Percentiles rank a stretch among this genome's conserved stretches.
Evolutionary conservation across 495 filamentous ascomycete genomes (phyloP).

Genomic region (Penicillium coprophilum): DNA sequence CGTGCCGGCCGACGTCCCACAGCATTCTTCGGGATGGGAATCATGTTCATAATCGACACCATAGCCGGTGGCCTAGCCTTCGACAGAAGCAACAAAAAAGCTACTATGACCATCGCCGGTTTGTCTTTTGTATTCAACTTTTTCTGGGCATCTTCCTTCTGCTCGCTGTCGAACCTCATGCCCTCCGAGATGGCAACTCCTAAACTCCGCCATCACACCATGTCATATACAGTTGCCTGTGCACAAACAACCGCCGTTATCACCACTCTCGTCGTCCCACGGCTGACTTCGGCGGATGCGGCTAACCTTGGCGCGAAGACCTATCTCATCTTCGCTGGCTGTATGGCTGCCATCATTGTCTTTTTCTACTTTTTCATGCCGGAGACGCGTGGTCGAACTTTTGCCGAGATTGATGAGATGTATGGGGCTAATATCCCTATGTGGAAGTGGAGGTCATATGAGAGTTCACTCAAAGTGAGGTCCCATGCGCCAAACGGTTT

Average conservation of each 20-base stretch:
- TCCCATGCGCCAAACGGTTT: slow-evolving; percentile 7
- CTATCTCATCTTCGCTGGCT: slow-evolving; percentile 40
- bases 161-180: slow-evolving; percentile 36
- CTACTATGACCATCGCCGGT: slow-evolving; percentile 25
- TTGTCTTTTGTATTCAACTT: slow-evolving; percentile 42
- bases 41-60: slow-evolving; percentile 31
- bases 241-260: slow-evolving; percentile 39
- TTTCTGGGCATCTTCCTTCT: slow-evolving; percentile 41
- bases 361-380: slow-evolving; percentile 54
- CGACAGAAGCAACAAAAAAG: slow-evolving; percentile 16
- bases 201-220: slow-evolving; percentile 41
- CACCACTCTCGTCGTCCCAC: slow-evolving; percentile 38
- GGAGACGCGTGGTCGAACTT: slow-evolving; percentile 52
- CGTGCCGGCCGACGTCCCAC: slow-evolving; percentile 39
- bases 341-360: slow-evolving; percentile 41
- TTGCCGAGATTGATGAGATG: slow-evolving; percentile 56
- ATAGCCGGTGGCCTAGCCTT: slow-evolving; percentile 35
- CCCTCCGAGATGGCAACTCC: slow-evolving; percentile 43
- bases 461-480: slow-evolving; percentile 24
- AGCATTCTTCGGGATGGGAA: slow-evolving; percentile 34
- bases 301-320: slow-evolving; percentile 41
- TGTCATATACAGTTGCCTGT: slow-evolving; percentile 43
- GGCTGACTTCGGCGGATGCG: slow-evolving; percentile 39
- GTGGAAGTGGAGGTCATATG: slow-evolving; percentile 39
- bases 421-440: slow-evolving; percentile 49